phyloP scores from a whole-genome alignment of 345 rosid genomes.

The Toxicodendron radicans region DNA sequence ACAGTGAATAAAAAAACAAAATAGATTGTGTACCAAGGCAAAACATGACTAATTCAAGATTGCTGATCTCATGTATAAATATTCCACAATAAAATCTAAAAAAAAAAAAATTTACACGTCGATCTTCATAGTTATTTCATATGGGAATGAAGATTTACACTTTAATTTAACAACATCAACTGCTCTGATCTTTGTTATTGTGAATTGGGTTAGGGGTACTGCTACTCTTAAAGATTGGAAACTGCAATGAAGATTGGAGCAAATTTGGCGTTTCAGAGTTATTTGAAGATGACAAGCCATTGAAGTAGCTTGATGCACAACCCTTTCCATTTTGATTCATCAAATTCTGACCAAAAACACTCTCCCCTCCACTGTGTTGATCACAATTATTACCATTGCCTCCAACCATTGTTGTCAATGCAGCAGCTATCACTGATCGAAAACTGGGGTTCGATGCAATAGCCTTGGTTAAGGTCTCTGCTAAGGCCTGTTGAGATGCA shows the following conservation, averaged over 20 bases:
- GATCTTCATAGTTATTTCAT: slow-evolving; percentile 9
- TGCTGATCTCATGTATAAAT: neutral
- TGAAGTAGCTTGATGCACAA: slow-evolving; percentile 48
- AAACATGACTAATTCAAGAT: slow-evolving; percentile 6
- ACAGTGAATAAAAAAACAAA: neutral
- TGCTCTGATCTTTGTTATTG: slow-evolving; percentile 42
- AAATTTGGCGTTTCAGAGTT: slow-evolving; percentile 28
- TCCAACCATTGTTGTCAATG: slow-evolving; percentile 70
- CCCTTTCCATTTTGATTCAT: slow-evolving; percentile 35
- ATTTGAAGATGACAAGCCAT: slow-evolving; percentile 44
- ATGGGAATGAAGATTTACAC: no score
- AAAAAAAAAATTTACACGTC: slow-evolving; percentile 3
- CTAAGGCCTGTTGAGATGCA: slow-evolving; percentile 44
- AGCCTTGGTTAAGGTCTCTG: slow-evolving; percentile 66
- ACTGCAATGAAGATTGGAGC: slow-evolving; percentile 38
- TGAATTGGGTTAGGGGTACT: slow-evolving; percentile 32
- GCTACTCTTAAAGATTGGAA: slow-evolving; percentile 44
- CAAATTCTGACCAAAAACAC: slow-evolving; percentile 22
- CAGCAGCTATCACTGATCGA: slow-evolving; percentile 64
- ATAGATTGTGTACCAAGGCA: neutral
- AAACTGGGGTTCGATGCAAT: slow-evolving; percentile 69
- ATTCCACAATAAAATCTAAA: neutral
- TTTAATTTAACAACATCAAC: slow-evolving; percentile 15
- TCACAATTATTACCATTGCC: slow-evolving; percentile 20
- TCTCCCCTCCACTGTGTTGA: slow-evolving; percentile 14